A percentile compares a stretch with the other conserved stretches of the same genome.
These are phyloP conservation scores for Termitomyces sp. DNA, from an alignment of 768 basidiomycete species.

Conservation along the genomic window DNA sequence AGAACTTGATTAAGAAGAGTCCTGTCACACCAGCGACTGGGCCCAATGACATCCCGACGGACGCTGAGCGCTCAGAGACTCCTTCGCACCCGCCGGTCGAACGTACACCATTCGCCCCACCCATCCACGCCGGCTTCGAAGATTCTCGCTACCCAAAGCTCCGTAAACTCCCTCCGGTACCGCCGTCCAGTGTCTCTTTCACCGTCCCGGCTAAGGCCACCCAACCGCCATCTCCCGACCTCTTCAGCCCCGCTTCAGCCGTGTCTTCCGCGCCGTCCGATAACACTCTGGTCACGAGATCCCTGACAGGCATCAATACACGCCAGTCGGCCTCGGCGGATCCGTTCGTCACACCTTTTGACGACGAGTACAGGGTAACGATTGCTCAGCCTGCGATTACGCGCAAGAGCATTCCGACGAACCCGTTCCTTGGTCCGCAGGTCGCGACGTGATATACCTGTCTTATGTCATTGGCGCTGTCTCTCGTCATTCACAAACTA, in stretches of 20 bases:
- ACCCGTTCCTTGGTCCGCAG: conserved; percentile 35
- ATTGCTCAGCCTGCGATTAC: conserved; percentile 18
- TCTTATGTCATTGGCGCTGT: neutral
- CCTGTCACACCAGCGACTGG: conserved; percentile 19
- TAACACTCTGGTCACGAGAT: conserved; percentile 36
- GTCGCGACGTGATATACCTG: conserved; percentile 4
- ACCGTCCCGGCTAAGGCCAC: neutral
- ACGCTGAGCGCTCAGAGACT: conserved; percentile 24
- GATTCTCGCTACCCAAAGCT: conserved; percentile 11
- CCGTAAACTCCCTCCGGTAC: neutral
- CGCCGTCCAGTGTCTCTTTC: neutral
- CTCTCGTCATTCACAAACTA: neutral
- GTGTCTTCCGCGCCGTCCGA: conserved; percentile 12
- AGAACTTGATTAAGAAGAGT: conserved; percentile 22
- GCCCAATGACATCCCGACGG: conserved; percentile 27
- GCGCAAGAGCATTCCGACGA: conserved; percentile 44
- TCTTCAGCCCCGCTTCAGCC: conserved; percentile 7
- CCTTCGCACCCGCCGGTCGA: neutral
- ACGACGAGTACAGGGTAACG: conserved; percentile 52
- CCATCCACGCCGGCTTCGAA: conserved; percentile 27
- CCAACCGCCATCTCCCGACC: neutral
- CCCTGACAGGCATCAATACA: conserved; percentile 38
- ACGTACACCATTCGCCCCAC: conserved; percentile 20
- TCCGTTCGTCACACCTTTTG: conserved; percentile 78
- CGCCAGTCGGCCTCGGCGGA: conserved; percentile 36